Conservation (phyloP, 2,329 filamentous ascomycete species). For the Erysiphe pulchra region DNA sequence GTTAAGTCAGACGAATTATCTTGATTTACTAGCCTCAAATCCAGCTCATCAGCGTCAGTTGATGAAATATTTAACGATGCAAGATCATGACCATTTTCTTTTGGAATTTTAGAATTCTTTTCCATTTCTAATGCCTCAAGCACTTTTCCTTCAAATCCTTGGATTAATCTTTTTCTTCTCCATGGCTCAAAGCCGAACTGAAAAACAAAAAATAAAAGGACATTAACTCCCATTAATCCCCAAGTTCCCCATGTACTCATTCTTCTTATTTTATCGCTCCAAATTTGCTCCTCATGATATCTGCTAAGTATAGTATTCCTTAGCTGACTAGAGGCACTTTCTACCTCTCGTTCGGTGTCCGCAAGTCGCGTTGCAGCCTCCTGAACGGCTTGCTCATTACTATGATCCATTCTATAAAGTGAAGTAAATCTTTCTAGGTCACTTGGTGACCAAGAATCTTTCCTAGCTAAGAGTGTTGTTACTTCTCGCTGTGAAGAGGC, state of each 20-base stretch:
- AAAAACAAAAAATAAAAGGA: constrained; percentile 63
- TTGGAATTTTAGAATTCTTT: constrained; percentile 3
- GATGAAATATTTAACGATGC: not conserved
- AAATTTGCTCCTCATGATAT: constrained; percentile 98
- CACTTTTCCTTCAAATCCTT: constrained; percentile 58
- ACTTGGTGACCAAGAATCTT: constrained; percentile 66
- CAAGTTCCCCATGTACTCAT: constrained; percentile 98
- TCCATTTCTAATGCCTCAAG: constrained; percentile 30
- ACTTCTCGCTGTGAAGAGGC: constrained; percentile 87
- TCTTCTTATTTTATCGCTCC: constrained; percentile 88
- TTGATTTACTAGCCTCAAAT: not conserved
- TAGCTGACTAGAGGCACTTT: constrained; percentile 48
- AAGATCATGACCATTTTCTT: not conserved
- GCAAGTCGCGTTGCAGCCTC: constrained; percentile 46
- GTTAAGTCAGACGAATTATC: not conserved
- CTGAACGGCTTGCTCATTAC: constrained; percentile 65
- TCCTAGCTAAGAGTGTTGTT: constrained; percentile 75
- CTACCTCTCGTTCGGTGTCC: constrained; percentile 52
- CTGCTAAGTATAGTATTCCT: constrained; percentile 66
- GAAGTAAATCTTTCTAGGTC: constrained; percentile 89
- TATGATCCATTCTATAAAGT: constrained; percentile 76
- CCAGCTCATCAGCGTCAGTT: not conserved
- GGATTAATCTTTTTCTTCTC: constrained; percentile 57
- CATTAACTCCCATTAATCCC: constrained; percentile 92
- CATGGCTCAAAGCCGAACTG: constrained; percentile 85